Base-by-base conservation (phyloP, 1,284 basidiomycete species). In the Rugosomyces carneus region DNA sequence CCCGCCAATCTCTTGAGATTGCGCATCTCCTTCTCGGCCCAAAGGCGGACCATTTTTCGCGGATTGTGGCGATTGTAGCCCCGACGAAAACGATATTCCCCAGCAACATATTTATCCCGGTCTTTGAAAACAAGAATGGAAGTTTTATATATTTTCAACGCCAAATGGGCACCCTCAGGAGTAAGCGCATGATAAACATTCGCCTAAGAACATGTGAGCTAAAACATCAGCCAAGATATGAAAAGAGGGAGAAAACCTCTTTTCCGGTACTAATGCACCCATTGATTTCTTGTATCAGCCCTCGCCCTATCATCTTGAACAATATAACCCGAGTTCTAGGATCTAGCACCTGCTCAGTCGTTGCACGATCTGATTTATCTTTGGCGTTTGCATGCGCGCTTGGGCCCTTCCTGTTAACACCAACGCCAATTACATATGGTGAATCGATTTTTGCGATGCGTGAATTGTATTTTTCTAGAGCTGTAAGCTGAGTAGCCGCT, bases 21-120 rank as follows among this genome's bases (percentile, higher is more conserved):
- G 15, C 96, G 80, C 82, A 97, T 88, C 65, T 99, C 96, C 68
- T 99, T 99, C 66, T 99, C 96, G 0, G 96, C 96, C 96, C 96
- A 99, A 5, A 99, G 70, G 9, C 92, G 80, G 13, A 99, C 95
- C 95, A 99, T 99, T 69, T 99, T 99, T 32, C 96, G 81, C 7
- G 96, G 95, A 61, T 99, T 99, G 54, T 81, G 83, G 42, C 86
- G 84, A 54, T 85, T 85, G 65, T 99, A 99, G 5, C 95, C 95
- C 52, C 88, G 80, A 31, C 92, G 78, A 70, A 99, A 99, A 7
- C 96, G 84, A 60, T 89, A 88, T 63, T 99, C 96, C 40, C 86
- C 85, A 0, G 83, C 80, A 26, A 98, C 93, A 64, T 98, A 98
- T 48, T 89, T 87, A 61, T 96, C 93, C 9, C 96, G 83, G 58